Evolutionary conservation across 148 eudicot species (phyloP), one percentile per base, ranked within the genome.

Genomic region (Rhododendron williamsianum): DNA sequence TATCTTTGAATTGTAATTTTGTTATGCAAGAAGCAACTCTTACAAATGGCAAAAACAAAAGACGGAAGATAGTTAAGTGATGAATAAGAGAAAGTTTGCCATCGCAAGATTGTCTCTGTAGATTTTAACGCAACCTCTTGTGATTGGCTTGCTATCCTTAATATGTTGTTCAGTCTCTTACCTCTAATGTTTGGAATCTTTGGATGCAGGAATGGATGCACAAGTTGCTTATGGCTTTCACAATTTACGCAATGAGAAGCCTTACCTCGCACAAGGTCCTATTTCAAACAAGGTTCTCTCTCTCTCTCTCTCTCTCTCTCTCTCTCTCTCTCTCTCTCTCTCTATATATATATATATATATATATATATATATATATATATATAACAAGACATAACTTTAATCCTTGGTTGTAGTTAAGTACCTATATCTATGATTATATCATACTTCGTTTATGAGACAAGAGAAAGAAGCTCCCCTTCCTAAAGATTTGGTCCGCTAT

Each of bases 171-270:
- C 58, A 79, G 27, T 80, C 4, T 65, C 71, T 65, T n/a, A 6
- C 74, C 81, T 35, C 43, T 15, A 67, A 43, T 78, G 7, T 81
- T 27, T 69, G 2, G 78, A 49, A 43, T 78, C 4, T 81, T 27
- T 69, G 2, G 78, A 49, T 88, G 82, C 86, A 94, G 98, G 98
- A 81, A 96, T 96, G 98, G 98, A 96, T 92, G 98, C 98, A 72
- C 98, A 90, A 89, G 98, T 96, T 72, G 98, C 98, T 10, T 92
- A 93, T 85, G 98, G 98, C 27, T 96, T 96, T 90, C 98, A 96
- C 81, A 91, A 90, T 87, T 88, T 96, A 88, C 93, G 98, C 74
- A 92, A 96, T 85, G 92, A 96, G 84, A 96, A 92, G 87, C 98
- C 98, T 46, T 92, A 93, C 87, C 98, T 96, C 87, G 98, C 98